Evolutionary conservation across 305 asterid species (phyloP), one percentile per base, ranked within the genome.

Genomic region (Rubia tinctorum): DNA sequence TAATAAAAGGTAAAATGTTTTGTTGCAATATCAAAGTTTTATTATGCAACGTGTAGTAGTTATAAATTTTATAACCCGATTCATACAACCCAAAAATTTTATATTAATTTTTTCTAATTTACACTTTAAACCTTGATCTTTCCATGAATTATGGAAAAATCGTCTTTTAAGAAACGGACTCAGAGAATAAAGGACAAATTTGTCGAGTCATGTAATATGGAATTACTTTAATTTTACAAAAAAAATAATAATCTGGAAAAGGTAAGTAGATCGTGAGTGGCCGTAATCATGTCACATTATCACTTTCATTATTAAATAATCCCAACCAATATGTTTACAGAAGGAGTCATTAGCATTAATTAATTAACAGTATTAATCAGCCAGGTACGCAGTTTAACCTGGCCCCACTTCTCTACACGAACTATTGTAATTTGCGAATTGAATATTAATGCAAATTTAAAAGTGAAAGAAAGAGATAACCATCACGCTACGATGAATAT

Each of bases 361-460:
- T 15, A 34, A 64, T 65, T 22, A 63, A 59, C 58, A 74, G 73
- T 59, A 39, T 23, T 14, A 76, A 83, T 74, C 68, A 64, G 83
- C 58, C 84, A 80, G 82, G 71, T 37, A 72, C 78, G 23, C 59
- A 53, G 23, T 72, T 78, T 80, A 85, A 80, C 79, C 59, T 79
- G 84, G 86, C 61, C 87, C 87, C 86, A 66, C 80, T 42, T 45
- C 72, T 69, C 75, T 66, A 8, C 73, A 45, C 39, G 74, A 66
- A 27, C 68, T 78, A 64, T 74, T 68, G 45, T 60, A 39, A 45
- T 63, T 70, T 53, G 5, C 1, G 44, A 78, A 58, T 69, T 71
- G 61, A 73, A 75, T 73, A 66, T n/a, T 58, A 5, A n/a, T 15
- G 17, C 39, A 0, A 64, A 11, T 20, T 2, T 6, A 65, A 37